A percentile compares a stretch with the other conserved stretches of the same genome.
phyloP scores from a whole-genome alignment of 108 stramenopile genomes.

The Seminavis robusta region DNA sequence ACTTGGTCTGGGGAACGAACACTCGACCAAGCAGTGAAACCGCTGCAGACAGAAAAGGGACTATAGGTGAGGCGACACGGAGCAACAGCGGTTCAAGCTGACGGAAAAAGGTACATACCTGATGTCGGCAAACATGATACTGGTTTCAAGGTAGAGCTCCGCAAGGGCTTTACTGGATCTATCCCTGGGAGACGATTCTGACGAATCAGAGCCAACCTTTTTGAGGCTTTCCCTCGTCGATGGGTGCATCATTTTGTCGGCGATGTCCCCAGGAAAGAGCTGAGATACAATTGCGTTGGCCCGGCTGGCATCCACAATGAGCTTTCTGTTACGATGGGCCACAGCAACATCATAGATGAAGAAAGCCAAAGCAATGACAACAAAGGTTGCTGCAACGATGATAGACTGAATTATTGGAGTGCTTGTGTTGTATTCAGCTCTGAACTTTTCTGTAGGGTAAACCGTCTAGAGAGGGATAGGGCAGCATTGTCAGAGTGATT shows the following conservation, averaged over 20 bases:
- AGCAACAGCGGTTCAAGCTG: too few species aligned
- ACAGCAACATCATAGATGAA: conserved; percentile 8
- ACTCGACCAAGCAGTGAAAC: conserved; percentile 69
- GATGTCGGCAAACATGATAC: too few species aligned
- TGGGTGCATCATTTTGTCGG: too few species aligned
- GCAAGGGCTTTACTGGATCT: too few species aligned
- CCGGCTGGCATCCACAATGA: conserved; percentile 3
- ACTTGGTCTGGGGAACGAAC: conserved; percentile 45
- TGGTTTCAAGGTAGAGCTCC: too few species aligned
- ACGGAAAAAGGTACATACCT: too few species aligned
- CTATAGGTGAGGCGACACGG: too few species aligned
- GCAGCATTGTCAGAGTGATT: too few species aligned
- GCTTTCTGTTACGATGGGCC: conserved; percentile 1
- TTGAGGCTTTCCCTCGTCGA: too few species aligned
- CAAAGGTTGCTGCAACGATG: conserved; percentile 2
- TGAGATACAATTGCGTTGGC: conserved; percentile 9
- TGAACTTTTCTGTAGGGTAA: conserved; percentile 12
- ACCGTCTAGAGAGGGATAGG: too few species aligned
- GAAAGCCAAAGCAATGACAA: conserved; percentile 5
- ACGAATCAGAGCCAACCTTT: too few species aligned
- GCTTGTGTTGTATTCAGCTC: conserved; percentile 5
- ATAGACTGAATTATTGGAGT: conserved; percentile 7
- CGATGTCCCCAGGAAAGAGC: conserved; percentile 14
- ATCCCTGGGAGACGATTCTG: too few species aligned
- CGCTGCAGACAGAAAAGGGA: conserved; percentile 36